These are phyloP conservation scores for Nicotiana knightiana DNA, from an alignment of 257 asterid genomes.

Conservation along the genomic window DNA sequence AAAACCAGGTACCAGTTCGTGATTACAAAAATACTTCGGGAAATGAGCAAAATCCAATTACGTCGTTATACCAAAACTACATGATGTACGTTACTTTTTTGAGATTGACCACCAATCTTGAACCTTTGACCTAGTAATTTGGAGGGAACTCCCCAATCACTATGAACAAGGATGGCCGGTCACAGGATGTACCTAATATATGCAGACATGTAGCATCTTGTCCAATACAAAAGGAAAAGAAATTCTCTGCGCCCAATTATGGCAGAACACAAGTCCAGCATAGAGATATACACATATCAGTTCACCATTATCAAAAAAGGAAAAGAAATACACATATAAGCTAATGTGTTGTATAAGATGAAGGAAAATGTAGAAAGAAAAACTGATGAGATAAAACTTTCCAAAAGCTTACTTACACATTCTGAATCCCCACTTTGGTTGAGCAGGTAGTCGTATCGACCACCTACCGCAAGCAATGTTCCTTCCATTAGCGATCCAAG, in stretches of 20 bases:
- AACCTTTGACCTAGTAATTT: too few relatives aligned
- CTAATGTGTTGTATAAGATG: background rate
- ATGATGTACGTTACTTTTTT: background rate
- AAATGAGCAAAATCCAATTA: background rate
- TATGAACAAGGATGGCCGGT: too few relatives aligned
- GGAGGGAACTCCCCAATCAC: too few relatives aligned
- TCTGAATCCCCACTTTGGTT: conserved; percentile 53
- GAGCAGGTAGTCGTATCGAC: conserved; percentile 89
- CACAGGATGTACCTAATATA: background rate
- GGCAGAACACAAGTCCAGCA: background rate
- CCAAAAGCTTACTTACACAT: conserved; percentile 43
- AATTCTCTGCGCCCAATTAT: background rate
- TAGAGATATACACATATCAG: background rate
- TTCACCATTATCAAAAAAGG: background rate
- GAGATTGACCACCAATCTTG: too few relatives aligned
- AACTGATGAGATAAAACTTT: conserved; percentile 13
- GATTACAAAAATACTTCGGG: background rate
- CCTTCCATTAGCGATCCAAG: conserved; percentile 70
- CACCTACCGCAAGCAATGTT: conserved; percentile 90
- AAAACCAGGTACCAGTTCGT: background rate
- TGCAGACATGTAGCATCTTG: background rate
- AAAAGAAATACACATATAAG: background rate
- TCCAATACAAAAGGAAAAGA: background rate
- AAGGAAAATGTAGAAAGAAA: conserved; percentile 3
- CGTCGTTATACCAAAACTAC: background rate